A percentile compares a stretch with the other conserved stretches of the same genome.
phyloP scores from a whole-genome alignment of 2,329 filamentous ascomycete genomes.

The Curvularia spicifera region DNA sequence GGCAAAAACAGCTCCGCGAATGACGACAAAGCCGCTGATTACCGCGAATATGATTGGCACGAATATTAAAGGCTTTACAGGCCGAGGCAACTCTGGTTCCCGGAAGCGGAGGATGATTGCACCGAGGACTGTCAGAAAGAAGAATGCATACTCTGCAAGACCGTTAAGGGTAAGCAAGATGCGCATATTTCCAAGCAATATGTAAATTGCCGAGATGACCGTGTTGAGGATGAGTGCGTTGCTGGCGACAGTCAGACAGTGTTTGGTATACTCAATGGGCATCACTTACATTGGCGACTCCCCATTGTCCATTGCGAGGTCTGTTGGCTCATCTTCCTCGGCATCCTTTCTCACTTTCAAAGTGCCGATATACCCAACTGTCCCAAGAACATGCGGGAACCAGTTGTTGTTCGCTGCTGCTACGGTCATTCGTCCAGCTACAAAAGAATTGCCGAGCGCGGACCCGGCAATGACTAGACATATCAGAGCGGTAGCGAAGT shows the following conservation, averaged over 20 bases:
- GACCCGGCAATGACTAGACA: constrained; percentile 68
- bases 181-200: constrained; percentile 67
- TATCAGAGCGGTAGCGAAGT: constrained; percentile 63
- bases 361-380: constrained; percentile 39
- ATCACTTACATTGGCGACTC: constrained; percentile 44
- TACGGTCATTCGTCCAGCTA: constrained; percentile 68
- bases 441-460: constrained; percentile 67
- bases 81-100: constrained; percentile 61
- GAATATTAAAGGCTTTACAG: constrained; percentile 64
- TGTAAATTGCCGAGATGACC: constrained; percentile 61
- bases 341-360: constrained; percentile 28
- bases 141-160: constrained; percentile 62
- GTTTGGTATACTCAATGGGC: background rate
- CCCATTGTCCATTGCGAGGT: constrained; percentile 40
- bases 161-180: constrained; percentile 62
- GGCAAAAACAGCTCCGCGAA: constrained; percentile 46
- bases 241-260: constrained; percentile 16
- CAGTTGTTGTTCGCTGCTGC: constrained; percentile 56
- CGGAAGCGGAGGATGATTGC: constrained; percentile 64
- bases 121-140: constrained; percentile 68
- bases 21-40: constrained; percentile 57
- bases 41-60: constrained; percentile 62
- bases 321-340: constrained; percentile 16
- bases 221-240: constrained; percentile 46
- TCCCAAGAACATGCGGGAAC: constrained; percentile 39